Conservation (phyloP, 2,329 filamentous ascomycete species). For the Fusarium sp. region DNA sequence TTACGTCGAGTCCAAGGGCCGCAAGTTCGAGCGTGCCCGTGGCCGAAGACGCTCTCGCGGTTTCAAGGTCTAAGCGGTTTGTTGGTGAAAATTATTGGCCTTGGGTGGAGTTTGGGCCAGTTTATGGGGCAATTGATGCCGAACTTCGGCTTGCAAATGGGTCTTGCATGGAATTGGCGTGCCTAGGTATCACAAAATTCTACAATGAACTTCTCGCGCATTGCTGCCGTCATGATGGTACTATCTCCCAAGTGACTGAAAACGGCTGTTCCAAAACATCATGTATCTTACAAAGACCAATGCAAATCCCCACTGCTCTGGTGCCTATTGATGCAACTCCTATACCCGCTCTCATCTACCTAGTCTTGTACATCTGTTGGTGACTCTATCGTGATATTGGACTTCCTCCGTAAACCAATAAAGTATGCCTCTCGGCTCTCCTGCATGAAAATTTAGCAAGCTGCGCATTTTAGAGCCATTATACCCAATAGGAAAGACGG, state of each 20-base stretch:
- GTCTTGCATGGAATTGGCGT: slow-evolving; percentile 60
- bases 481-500: slow-evolving; percentile 35
- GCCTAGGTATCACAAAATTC: slow-evolving; percentile 60
- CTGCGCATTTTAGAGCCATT: background rate
- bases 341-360: background rate
- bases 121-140: slow-evolving; percentile 47
- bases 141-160: slow-evolving; percentile 50
- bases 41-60: slow-evolving; percentile 97
- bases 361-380: background rate
- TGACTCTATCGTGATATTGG: slow-evolving; percentile 48
- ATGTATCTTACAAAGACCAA: background rate
- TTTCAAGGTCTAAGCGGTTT: slow-evolving; percentile 95
- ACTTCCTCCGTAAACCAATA: slow-evolving; percentile 78
- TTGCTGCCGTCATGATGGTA: slow-evolving; percentile 46
- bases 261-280: background rate
- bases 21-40: slow-evolving; percentile 99
- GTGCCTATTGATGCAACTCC: background rate
- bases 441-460: slow-evolving; percentile 39
- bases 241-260: slow-evolving; percentile 1
- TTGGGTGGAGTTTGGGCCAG: slow-evolving; percentile 46
- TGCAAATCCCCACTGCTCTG: background rate
- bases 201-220: slow-evolving; percentile 49
- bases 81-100: slow-evolving; percentile 44
- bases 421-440: slow-evolving; percentile 82
- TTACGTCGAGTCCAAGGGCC: slow-evolving; percentile 96